Percentiles rank a stretch among this genome's conserved stretches.
Evolutionary conservation across 208 protist species (phyloP).

Genomic region (Trypanosoma avium): DNA sequence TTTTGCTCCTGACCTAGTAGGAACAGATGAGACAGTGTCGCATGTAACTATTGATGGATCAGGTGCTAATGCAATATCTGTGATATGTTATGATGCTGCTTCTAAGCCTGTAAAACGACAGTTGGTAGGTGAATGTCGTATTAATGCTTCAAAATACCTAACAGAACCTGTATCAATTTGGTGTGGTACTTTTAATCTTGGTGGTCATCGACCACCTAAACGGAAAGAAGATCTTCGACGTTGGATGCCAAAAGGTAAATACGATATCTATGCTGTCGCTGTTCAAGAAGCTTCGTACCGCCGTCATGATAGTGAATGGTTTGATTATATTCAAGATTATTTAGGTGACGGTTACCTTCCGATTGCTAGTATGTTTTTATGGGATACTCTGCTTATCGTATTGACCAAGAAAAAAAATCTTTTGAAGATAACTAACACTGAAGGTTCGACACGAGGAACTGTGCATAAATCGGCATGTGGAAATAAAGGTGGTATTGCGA

Average conservation of each 20-base stretch:
- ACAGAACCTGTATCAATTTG: constrained; percentile 40
- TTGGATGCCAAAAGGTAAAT: constrained; percentile 31
- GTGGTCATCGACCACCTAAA: constrained; percentile 27
- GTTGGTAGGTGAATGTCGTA: constrained; percentile 33
- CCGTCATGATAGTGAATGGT: constrained; percentile 35
- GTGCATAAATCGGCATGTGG: constrained; percentile 27
- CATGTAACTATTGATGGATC: constrained; percentile 32
- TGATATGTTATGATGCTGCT: constrained; percentile 19
- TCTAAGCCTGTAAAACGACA: constrained; percentile 31
- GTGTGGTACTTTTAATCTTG: constrained; percentile 47
- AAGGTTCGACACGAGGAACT: constrained; percentile 37
- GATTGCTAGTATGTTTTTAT: constrained; percentile 37
- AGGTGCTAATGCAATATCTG: constrained; percentile 25
- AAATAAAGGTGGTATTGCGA: constrained; percentile 44
- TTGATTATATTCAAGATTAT: constrained; percentile 33
- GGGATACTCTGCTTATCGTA: constrained; percentile 36
- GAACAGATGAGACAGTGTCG: neutral
- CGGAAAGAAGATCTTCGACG: constrained; percentile 13
- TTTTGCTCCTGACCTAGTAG: constrained; percentile 35
- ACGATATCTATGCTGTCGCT: constrained; percentile 48
- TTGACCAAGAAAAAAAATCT: constrained; percentile 29
- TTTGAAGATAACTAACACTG: constrained; percentile 48
- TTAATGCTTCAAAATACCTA: constrained; percentile 31
- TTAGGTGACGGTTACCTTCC: constrained; percentile 42
- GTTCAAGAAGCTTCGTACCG: constrained; percentile 40